phyloP scores from a whole-genome alignment of 352 stramenopile genomes.

The Phytophthora citrophthora region DNA sequence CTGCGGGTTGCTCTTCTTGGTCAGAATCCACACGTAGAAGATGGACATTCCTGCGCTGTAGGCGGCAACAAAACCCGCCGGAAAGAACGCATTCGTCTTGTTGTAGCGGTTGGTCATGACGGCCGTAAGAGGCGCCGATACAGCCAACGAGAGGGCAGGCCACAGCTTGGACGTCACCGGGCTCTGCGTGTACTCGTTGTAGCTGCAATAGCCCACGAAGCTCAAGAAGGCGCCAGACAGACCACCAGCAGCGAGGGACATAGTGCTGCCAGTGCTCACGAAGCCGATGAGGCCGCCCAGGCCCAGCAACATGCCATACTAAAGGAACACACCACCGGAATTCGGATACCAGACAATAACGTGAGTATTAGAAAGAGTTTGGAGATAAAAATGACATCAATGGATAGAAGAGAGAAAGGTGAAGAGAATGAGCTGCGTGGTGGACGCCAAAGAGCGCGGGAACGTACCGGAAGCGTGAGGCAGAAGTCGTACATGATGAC shows the following conservation, averaged over 20 bases:
- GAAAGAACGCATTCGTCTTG: slow-evolving; percentile 78
- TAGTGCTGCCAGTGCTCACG: slow-evolving; percentile 76
- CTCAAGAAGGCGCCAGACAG: slow-evolving; percentile 74
- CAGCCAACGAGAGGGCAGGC: slow-evolving; percentile 67
- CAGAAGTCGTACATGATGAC: slow-evolving; percentile 87
- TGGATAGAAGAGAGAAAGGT: slow-evolving; percentile 9
- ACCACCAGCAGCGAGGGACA: slow-evolving; percentile 66
- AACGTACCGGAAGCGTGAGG: slow-evolving; percentile 83
- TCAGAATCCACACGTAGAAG: slow-evolving; percentile 82
- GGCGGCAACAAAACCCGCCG: slow-evolving; percentile 62
- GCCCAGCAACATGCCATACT: slow-evolving; percentile 81
- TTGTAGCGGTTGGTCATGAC: slow-evolving; percentile 83
- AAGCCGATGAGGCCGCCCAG: slow-evolving; percentile 78
- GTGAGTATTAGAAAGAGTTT: background rate
- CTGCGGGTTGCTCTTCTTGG: slow-evolving; percentile 69
- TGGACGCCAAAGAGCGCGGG: background rate
- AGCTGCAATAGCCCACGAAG: slow-evolving; percentile 85
- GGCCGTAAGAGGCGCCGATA: slow-evolving; percentile 72
- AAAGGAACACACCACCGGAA: slow-evolving; percentile 25
- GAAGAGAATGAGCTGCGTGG: background rate
- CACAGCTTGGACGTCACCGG: slow-evolving; percentile 83
- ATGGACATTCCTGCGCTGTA: slow-evolving; percentile 79
- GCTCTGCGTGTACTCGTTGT: slow-evolving; percentile 86
- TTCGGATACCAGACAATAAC: background rate
- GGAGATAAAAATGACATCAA: background rate